Conservation (phyloP, 192 early-diverging fungal genomes). For the Coemansia sp. region DNA sequence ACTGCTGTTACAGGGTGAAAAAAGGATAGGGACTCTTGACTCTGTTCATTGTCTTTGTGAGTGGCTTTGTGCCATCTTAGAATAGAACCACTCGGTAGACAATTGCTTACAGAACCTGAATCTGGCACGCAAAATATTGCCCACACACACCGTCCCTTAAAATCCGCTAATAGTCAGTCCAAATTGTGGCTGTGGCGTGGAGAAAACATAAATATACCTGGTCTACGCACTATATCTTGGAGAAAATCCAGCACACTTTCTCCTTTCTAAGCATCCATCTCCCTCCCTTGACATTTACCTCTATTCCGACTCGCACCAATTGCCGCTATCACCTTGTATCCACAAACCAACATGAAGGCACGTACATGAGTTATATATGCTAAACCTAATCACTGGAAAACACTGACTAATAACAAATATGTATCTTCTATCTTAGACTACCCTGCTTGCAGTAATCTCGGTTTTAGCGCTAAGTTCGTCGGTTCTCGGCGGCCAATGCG, state of each 20-base stretch:
- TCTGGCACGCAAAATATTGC: background rate
- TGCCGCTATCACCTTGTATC: background rate
- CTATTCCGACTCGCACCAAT: background rate
- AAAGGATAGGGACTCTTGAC: no score
- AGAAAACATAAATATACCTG: background rate
- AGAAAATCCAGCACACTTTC: background rate
- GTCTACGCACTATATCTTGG: background rate
- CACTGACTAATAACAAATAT: background rate
- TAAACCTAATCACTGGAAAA: background rate
- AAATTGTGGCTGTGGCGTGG: background rate
- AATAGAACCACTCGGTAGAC: background rate
- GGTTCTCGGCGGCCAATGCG: constrained; percentile 26
- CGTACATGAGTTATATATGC: background rate
- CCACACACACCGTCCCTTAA: background rate
- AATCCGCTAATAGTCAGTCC: background rate
- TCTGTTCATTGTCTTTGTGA: background rate
- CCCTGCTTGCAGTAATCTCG: constrained; percentile 11
- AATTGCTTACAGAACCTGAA: background rate
- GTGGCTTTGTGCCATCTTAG: background rate
- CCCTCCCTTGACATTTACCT: background rate
- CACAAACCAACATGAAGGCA: background rate
- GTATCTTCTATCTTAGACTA: background rate
- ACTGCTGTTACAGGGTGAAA: no score
- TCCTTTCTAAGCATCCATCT: background rate
- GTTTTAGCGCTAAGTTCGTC: constrained; percentile 12